Evolutionary conservation across 2,329 filamentous ascomycete species (phyloP).

Genomic region (Fusarium solani-melongenae): DNA sequence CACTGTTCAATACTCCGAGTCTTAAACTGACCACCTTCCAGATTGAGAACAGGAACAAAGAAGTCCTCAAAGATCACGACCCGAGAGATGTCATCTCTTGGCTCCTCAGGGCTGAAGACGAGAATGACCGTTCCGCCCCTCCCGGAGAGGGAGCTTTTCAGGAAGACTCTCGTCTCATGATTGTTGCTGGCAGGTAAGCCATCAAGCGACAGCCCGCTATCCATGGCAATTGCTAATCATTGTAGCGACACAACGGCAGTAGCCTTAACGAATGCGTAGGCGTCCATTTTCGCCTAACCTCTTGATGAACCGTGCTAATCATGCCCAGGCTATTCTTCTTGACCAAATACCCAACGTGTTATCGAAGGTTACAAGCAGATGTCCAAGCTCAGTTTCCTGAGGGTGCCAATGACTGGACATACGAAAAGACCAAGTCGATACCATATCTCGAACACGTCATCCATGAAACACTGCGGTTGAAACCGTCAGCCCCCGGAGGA

Average conservation of each 20-base stretch:
- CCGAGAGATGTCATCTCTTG: conserved; percentile 6
- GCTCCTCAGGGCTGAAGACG: conserved; percentile 2
- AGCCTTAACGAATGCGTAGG: neutral
- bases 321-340: neutral
- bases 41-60: neutral
- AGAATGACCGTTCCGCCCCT: conserved; percentile 8
- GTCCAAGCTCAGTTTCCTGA: neutral
- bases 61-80: neutral
- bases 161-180: conserved; percentile 6
- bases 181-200: conserved; percentile 2
- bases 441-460: neutral
- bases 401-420: neutral
- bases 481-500: neutral
- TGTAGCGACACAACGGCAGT: neutral
- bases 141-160: conserved; percentile 6
- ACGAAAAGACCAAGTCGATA: neutral
- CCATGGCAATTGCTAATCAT: neutral
- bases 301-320: neutral
- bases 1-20: no score
- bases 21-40: neutral
- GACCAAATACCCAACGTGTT: neutral
- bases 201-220: neutral
- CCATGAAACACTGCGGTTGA: neutral
- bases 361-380: neutral
- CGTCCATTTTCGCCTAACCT: no score